Base-by-base conservation (phyloP, 225 moss, liverwort and hornwort genomes). In the Takakia lepidozioides region DNA sequence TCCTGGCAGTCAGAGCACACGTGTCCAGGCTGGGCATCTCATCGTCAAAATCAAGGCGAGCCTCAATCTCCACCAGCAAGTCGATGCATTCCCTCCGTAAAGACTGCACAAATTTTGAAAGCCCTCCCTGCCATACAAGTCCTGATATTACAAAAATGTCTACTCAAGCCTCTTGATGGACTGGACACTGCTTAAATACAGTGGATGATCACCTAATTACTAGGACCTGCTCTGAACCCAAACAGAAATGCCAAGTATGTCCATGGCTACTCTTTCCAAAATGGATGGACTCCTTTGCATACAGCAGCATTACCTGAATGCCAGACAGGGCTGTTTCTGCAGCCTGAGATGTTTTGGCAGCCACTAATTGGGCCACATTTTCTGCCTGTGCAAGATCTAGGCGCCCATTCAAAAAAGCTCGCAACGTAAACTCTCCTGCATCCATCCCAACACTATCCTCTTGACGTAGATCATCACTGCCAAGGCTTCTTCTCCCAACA, bases 381-480 rank as follows among this genome's bases (percentile, higher is more conserved):
- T 98, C 95, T 41, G 95, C 95, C 67, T 98, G 95, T 35, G 87
- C 78, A 39, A 98, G 82, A 69, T 90, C 95, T 65, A 98, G 65
- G 35, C 95, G 84, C 21, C 95, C 95, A 64, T 98, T 98, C 38
- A 90, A 70, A 49, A 98, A 98, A 37, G 90, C 95, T 27, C 95
- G 90, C 58, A 90, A 56, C 21, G 90, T 90, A 29, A 87, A 98
- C 52, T 98, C 95, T 59, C 95, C 90, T 90, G 71, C 64, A 69
- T 13, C 20, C 37, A 18, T 3, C 19, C 19, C n/a, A n/a, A n/a
- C n/a, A n/a, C n/a, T n/a, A n/a, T n/a, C n/a, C n/a, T n/a, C n/a
- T n/a, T n/a, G n/a, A n/a, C n/a, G n/a, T n/a, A n/a, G n/a, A n/a
- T n/a, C n/a, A n/a, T n/a, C n/a, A n/a, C n/a, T n/a, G n/a, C n/a